Evolutionary conservation across 805 yeast species (phyloP), one percentile per base, ranked within the genome.

Genomic region (Jamesozyma piceae): DNA sequence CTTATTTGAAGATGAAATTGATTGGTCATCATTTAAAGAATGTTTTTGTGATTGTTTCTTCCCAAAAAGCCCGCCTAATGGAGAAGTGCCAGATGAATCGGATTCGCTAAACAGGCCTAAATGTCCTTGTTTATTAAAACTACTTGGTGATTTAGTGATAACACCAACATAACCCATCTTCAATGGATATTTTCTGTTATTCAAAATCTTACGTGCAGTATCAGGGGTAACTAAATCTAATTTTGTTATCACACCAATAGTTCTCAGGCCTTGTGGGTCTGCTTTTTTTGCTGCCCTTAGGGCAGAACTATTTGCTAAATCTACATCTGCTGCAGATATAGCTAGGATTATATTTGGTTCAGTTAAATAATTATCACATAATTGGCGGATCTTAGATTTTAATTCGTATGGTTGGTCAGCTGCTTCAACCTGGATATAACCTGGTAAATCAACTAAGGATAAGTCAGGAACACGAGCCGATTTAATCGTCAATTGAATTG

Each of bases 151-250:
- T 50, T 78, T 83, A 2, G 97, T 85, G 17, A 94, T 82, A n/a
- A 94, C 97, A 44, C 99, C 99, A 18, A 92, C 97, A 59, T 92
- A 92, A 0, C 99, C 99, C 95, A 92, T 85, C 53, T 75, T 79
- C 47, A 92, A 68, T 0, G 98, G 97, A 55, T 94, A 94, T 54
- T 80, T 84, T 49, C 73, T 78, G 63, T 90, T 90, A 24, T 74
- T 72, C 46, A 92, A 67, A 18, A 85, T 75, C 6, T 67, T 69
- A 38, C 76, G 73, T 0, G 95, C 98, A 14, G 70, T 63, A 36
- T 72, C 73, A 0, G 96, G 82, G 20, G 80, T 83, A 2, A 94
- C 95, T 41, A 92, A 71, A 64, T 92, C 99, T 61, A 94, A 63
- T 59, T 92, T 92, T 3, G 98, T 92, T 41, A 92, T 78, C 8